Conservation (phyloP, 768 basidiomycete genomes). For the Omphalotus guepiniiformis region DNA sequence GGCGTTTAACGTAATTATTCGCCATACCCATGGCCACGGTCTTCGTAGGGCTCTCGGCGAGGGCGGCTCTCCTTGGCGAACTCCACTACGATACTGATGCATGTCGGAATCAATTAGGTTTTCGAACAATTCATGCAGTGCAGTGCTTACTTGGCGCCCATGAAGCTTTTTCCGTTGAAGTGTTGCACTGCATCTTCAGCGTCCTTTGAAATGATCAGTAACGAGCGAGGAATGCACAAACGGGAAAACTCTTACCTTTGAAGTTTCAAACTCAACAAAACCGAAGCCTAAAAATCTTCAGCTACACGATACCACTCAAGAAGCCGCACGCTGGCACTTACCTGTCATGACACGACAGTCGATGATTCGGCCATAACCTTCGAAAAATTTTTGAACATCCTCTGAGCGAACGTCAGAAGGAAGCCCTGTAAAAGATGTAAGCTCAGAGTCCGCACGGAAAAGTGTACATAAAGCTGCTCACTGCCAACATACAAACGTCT, state of each 20-base stretch:
- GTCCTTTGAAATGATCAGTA: conserved; percentile 49
- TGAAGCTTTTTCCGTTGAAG: conserved; percentile 85
- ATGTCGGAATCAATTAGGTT: conserved; percentile 8
- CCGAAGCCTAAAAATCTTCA: conserved; percentile 67
- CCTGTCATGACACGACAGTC: conserved; percentile 96
- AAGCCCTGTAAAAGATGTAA: conserved; percentile 47
- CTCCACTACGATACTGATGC: conserved; percentile 86
- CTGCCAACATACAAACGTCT: conserved; percentile 85
- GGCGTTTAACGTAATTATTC: conserved; percentile 5
- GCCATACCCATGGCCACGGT: conserved; percentile 52
- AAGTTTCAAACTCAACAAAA: conserved; percentile 92
- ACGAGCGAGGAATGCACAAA: background rate
- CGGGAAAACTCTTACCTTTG: conserved; percentile 46
- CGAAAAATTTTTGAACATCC: conserved; percentile 85
- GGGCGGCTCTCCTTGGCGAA: conserved; percentile 92
- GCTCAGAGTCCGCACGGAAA: background rate
- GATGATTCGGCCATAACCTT: conserved; percentile 82
- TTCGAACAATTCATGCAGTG: too few relatives aligned
- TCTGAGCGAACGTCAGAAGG: conserved; percentile 79
- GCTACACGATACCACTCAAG: background rate
- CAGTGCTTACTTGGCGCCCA: conserved; percentile 73
- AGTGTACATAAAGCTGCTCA: conserved; percentile 31
- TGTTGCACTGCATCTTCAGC: conserved; percentile 90
- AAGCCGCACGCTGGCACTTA: too few relatives aligned
- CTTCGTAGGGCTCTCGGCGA: conserved; percentile 72